phyloP scores from a whole-genome alignment of 768 basidiomycete species.

The Termitomyces eurrhizus region DNA sequence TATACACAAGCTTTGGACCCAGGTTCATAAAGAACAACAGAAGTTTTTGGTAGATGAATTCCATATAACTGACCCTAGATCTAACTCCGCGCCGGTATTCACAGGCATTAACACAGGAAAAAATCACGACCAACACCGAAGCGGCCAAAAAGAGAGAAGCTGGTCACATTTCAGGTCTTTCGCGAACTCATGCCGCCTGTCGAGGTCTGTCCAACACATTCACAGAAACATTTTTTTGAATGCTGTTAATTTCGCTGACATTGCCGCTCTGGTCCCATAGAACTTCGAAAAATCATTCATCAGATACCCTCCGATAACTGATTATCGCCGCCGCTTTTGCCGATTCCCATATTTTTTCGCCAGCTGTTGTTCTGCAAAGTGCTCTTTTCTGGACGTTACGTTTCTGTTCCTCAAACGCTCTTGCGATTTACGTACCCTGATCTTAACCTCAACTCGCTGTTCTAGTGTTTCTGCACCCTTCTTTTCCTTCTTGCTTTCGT shows the following conservation, averaged over 20 bases:
- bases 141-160: slow-evolving; percentile 12
- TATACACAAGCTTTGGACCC: slow-evolving; percentile 20
- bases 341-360: background rate
- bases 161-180: slow-evolving; percentile 17
- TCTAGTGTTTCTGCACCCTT: background rate
- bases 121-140: slow-evolving; percentile 9
- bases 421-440: background rate
- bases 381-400: background rate
- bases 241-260: background rate
- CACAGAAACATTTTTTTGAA: background rate
- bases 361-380: background rate
- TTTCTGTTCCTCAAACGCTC: background rate
- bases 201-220: slow-evolving; percentile 8
- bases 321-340: slow-evolving; percentile 1
- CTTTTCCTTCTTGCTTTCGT: background rate
- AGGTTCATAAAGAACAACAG: slow-evolving; percentile 20
- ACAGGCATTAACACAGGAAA: slow-evolving; percentile 10
- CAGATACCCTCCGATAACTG: slow-evolving; percentile 12
- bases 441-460: background rate
- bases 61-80: background rate
- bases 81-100: background rate
- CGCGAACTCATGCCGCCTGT: slow-evolving; percentile 17
- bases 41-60: slow-evolving; percentile 17
- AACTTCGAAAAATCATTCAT: slow-evolving; percentile 15
- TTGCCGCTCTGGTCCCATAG: slow-evolving; percentile 1